These are phyloP conservation scores for Drosera spatulata DNA, from an alignment of 179 eudicot species.

Conservation along the genomic window DNA sequence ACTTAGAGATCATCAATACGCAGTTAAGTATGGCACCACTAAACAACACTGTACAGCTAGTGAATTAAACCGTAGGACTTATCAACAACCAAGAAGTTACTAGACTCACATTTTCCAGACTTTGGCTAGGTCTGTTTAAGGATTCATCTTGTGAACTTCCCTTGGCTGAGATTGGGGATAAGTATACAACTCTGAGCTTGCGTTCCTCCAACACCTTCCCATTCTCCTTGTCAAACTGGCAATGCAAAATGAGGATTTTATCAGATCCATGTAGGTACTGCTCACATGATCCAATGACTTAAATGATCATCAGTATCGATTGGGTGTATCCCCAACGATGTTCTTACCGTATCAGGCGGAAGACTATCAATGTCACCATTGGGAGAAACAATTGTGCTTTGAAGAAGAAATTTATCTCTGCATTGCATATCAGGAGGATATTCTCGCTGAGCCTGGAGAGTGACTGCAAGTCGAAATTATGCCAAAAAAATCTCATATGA, in stretches of 20 bases:
- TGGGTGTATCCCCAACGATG: background rate
- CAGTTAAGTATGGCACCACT: background rate
- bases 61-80: background rate
- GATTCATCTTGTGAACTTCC: constrained; percentile 36
- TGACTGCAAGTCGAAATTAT: constrained; percentile 38
- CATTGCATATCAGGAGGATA: constrained; percentile 76
- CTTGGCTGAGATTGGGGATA: constrained; percentile 30
- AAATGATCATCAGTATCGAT: background rate
- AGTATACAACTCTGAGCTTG: constrained; percentile 71
- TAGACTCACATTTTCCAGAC: constrained; percentile 45
- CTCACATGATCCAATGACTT: background rate
- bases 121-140: constrained; percentile 20
- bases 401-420: constrained; percentile 90
- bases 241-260: constrained; percentile 1
- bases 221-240: constrained; percentile 63
- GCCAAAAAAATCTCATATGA: constrained; percentile 3
- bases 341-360: constrained; percentile 64
- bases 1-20: background rate
- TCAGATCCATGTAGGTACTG: constrained; percentile 6
- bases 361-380: constrained; percentile 58
- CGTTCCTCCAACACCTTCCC: constrained; percentile 68
- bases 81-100: background rate
- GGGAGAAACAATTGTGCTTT: constrained; percentile 57
- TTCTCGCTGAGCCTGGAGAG: constrained; percentile 82
- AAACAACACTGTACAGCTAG: background rate